Evolutionary conservation across 495 filamentous ascomycete species (phyloP).

Genomic region (Chaetomidium leptoderma): DNA sequence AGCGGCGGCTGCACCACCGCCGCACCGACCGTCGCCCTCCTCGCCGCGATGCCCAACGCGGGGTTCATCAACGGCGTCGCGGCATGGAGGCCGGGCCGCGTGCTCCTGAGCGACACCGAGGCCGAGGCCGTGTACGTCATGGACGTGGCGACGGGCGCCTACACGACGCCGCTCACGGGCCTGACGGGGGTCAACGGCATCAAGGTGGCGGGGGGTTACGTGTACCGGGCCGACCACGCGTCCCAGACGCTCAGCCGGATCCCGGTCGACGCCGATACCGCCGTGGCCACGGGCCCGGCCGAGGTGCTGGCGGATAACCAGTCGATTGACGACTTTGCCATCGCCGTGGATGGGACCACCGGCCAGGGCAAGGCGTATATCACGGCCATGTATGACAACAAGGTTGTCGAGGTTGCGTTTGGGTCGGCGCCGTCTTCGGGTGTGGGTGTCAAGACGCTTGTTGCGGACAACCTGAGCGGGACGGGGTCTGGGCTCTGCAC

Average conservation of each 20-base stretch:
- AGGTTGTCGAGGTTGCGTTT: conserved; percentile 1
- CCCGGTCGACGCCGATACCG: conserved; percentile 5
- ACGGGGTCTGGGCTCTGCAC: neutral
- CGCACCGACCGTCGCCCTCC: neutral
- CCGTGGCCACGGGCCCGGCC: conserved; percentile 10
- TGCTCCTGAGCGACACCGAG: conserved; percentile 31
- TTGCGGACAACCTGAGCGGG: conserved; percentile 2
- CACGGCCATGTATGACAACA: neutral
- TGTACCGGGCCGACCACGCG: conserved; percentile 40
- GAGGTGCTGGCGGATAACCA: conserved; percentile 9
- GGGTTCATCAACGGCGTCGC: conserved; percentile 42
- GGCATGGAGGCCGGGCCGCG: conserved; percentile 15
- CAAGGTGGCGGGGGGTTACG: conserved; percentile 25
- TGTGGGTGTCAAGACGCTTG: neutral
- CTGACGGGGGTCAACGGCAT: conserved; percentile 42
- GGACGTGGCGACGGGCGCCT: conserved; percentile 11
- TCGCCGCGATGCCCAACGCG: conserved; percentile 39
- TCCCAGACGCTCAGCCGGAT: conserved; percentile 12
- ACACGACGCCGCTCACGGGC: conserved; percentile 10
- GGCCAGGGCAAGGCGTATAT: conserved; percentile 5
- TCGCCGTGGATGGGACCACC: neutral
- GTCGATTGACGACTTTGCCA: conserved; percentile 6
- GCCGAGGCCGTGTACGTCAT: conserved; percentile 14
- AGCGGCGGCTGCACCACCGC: neutral
- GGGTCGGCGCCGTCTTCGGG: neutral